These are phyloP conservation scores for Hypoxylon sp. DNA, from an alignment of 2,329 filamentous ascomycete genomes.

Conservation along the genomic window DNA sequence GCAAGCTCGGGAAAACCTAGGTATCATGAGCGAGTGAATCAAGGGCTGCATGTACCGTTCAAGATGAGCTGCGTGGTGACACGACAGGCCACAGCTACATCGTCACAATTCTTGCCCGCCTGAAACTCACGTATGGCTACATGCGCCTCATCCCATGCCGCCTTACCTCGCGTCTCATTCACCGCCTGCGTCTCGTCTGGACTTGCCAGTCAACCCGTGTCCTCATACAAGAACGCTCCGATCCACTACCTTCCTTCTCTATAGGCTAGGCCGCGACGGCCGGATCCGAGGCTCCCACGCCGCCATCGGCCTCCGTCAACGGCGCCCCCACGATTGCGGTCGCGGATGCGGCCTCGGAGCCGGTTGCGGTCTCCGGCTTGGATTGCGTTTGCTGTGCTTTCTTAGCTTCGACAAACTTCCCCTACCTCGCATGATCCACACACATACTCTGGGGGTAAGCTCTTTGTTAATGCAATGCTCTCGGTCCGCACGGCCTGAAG, in stretches of 20 bases:
- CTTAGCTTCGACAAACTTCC: constrained; percentile 53
- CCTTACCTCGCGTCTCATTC: constrained; percentile 62
- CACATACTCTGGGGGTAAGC: constrained; percentile 70
- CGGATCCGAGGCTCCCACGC: constrained; percentile 64
- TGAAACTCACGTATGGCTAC: constrained; percentile 71
- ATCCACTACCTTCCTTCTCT: constrained; percentile 66
- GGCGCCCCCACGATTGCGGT: constrained; percentile 58
- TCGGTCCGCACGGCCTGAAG: constrained; percentile 66
- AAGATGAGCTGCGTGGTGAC: background rate
- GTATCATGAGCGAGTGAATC: background rate
- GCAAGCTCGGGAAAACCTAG: no score
- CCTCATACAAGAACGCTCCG: constrained; percentile 69
- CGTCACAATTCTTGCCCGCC: constrained; percentile 53
- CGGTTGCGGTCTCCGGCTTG: constrained; percentile 53
- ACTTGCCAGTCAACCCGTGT: constrained; percentile 67
- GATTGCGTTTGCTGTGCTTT: constrained; percentile 28
- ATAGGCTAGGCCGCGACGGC: constrained; percentile 61
- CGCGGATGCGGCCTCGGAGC: constrained; percentile 49
- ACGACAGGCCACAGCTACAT: constrained; percentile 23
- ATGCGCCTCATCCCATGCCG: constrained; percentile 66
- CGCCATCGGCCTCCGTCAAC: constrained; percentile 59
- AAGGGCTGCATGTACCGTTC: background rate
- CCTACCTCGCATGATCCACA: constrained; percentile 74
- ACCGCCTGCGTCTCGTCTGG: constrained; percentile 68
- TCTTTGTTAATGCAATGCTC: constrained; percentile 60